Evolutionary conservation across 352 stramenopile genomes (phyloP).

Genomic region (Albugo candida): DNA sequence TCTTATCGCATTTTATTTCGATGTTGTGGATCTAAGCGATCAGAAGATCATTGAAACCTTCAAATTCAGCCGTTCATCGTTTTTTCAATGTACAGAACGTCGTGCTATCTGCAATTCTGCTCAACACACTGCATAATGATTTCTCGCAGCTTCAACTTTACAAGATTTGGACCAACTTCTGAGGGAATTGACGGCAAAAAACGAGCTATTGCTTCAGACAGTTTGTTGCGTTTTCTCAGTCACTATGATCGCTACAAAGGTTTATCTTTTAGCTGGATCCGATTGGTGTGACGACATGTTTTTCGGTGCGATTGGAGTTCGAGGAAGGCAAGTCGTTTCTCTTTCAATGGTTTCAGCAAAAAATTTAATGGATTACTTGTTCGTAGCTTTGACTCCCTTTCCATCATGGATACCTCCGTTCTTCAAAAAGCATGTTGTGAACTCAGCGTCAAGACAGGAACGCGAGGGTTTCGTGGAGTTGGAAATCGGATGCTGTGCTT

Average conservation of each 20-base stretch:
- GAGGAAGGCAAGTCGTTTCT: slow-evolving; percentile 1
- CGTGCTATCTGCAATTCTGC: neutral
- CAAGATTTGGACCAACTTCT: slow-evolving; percentile 1
- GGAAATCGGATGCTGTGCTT: slow-evolving; percentile 3
- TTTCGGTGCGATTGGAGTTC: slow-evolving; percentile 8
- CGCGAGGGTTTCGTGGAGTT: neutral
- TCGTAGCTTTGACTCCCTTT: slow-evolving; percentile 7
- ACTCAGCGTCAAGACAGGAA: neutral
- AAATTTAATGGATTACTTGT: too few relatives aligned
- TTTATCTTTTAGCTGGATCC: slow-evolving; percentile 5
- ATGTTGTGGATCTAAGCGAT: slow-evolving; percentile 1
- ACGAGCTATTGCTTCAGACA: slow-evolving; percentile 13
- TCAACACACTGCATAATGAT: neutral
- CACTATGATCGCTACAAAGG: neutral
- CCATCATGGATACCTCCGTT: slow-evolving; percentile 9
- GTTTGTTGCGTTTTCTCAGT: slow-evolving; percentile 1
- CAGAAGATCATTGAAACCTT: slow-evolving; percentile 7
- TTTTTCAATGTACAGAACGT: neutral
- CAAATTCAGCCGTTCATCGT: slow-evolving; percentile 1
- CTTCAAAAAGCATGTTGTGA: neutral
- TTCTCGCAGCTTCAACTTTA: slow-evolving; percentile 1
- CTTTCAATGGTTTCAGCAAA: neutral
- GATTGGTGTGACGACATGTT: neutral
- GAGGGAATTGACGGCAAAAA: slow-evolving; percentile 8
- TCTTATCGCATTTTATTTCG: slow-evolving; percentile 4